Evolutionary conservation across 2,329 filamentous ascomycete genomes (phyloP).

Genomic region (Phialemoniopsis sp.): DNA sequence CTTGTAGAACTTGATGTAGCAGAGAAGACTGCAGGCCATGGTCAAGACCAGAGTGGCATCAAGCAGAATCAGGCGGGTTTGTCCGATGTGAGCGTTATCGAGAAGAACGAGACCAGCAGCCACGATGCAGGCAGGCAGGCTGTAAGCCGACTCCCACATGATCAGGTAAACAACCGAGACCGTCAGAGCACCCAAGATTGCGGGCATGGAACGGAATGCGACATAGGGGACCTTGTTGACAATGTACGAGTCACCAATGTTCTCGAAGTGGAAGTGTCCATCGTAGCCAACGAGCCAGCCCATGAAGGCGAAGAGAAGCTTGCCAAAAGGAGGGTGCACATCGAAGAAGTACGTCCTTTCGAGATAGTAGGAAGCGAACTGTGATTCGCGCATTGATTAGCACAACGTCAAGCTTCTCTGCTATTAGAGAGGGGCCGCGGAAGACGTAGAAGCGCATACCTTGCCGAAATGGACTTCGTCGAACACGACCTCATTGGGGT

Average conservation of each 20-base stretch:
- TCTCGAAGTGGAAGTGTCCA: slow-evolving; percentile 96
- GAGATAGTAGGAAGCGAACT: slow-evolving; percentile 80
- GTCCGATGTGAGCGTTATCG: slow-evolving; percentile 96
- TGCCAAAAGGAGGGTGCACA: slow-evolving; percentile 96
- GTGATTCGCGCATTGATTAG: neutral
- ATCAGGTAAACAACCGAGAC: slow-evolving; percentile 93
- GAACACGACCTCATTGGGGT: slow-evolving; percentile 95
- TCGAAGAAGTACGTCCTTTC: slow-evolving; percentile 99
- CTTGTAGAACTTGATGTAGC: slow-evolving; percentile 98
- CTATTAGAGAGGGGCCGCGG: neutral
- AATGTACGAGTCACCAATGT: slow-evolving; percentile 98
- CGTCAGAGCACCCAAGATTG: slow-evolving; percentile 85
- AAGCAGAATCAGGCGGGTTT: slow-evolving; percentile 90
- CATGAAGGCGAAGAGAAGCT: slow-evolving; percentile 94
- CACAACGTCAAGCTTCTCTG: neutral
- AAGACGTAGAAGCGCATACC: slow-evolving; percentile 47
- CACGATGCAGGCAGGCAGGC: slow-evolving; percentile 83
- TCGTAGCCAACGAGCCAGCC: slow-evolving; percentile 98
- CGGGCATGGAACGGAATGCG: slow-evolving; percentile 89
- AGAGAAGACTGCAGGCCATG: slow-evolving; percentile 91
- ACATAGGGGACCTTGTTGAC: slow-evolving; percentile 96
- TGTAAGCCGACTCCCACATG: slow-evolving; percentile 99
- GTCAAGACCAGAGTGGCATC: slow-evolving; percentile 92
- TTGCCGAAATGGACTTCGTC: slow-evolving; percentile 99
- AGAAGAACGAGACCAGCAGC: slow-evolving; percentile 85